These are phyloP conservation scores for Anthoceros angustus DNA, from an alignment of 225 moss, liverwort and hornwort species.

Conservation along the genomic window DNA sequence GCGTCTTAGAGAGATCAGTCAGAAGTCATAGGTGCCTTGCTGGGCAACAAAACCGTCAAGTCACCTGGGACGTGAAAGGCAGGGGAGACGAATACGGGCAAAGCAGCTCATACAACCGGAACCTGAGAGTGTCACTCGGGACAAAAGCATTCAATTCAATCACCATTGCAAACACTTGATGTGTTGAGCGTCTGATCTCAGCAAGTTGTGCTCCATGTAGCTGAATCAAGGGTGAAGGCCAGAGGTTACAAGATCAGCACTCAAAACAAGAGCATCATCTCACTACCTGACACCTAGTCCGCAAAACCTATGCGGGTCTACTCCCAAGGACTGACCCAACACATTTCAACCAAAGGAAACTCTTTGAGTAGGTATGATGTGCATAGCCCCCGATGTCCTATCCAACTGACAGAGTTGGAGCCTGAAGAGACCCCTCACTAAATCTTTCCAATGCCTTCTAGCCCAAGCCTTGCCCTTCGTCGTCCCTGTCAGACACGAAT, in stretches of 20 bases:
- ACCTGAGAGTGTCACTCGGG: neutral
- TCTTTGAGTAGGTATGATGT: neutral
- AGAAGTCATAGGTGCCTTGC: neutral
- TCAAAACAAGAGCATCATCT: neutral
- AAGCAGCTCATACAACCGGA: slow-evolving; percentile 2
- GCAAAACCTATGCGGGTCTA: neutral
- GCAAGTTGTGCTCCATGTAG: neutral
- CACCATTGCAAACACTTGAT: neutral
- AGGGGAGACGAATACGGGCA: neutral
- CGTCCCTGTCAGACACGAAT: neutral
- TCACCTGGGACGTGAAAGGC: neutral
- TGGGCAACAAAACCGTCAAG: neutral
- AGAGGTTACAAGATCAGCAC: neutral
- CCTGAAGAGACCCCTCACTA: slow-evolving; percentile 4
- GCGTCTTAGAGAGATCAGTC: neutral
- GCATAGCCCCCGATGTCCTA: slow-evolving; percentile 4
- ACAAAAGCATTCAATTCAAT: neutral
- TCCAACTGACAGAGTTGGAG: slow-evolving; percentile 4
- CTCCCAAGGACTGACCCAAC: neutral
- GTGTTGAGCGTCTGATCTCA: too few species aligned
- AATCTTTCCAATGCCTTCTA: slow-evolving; percentile 4
- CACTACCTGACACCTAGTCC: neutral
- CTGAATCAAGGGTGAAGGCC: neutral
- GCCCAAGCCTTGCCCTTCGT: neutral
- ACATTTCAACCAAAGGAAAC: neutral